Evolutionary conservation across 148 eudicot genomes (phyloP), one percentile per base, ranked within the genome.

Genomic region (Chenopodium suecicum): DNA sequence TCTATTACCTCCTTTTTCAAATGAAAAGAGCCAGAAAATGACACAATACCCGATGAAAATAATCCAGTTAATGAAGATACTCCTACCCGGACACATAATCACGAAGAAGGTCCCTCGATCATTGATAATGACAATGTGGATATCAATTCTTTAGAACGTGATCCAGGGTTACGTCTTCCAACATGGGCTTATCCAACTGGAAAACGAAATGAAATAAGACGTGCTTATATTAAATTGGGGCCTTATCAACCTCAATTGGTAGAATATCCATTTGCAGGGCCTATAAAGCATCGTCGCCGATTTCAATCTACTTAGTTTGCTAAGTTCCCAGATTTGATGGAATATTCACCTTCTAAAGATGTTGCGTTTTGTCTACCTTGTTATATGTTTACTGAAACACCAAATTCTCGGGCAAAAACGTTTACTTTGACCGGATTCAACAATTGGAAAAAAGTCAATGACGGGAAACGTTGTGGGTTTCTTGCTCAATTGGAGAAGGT

Each of bases 311-410:
- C 10, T 47, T 47, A 1, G 50, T 47, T 47, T 47, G 50, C 9
- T 47, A 47, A 47, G 10, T 47, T 47, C 1, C 50, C 10, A 7
- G 50, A 76, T 1, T 76, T 56, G 54, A 4, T 60, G 17, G 70
- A 60, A 10, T 76, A 37, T n/a, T 60, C 50, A 34, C 29, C 79
- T 34, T 32, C 79, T n/a, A 76, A 60, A 76, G 52, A 76, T 76
- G 79, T 22, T 6, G 70, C 70, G 37, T 76, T 27, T 37, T 76
- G 54, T 76, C 22, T 76, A 13, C 47, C 64, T 8, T 76, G 67
- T 5, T 76, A 23, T 76, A 9, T 56, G 17, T 76, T 76, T 62
- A 31, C 50, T 60, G 47, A 58, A 32, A 32, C 34, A 14, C 70
- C 67, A 13, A 60, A 62, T 76, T 5, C 54, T 60, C 16, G 25